These are phyloP conservation scores for Gossypium rotundifolium DNA, from an alignment of 345 rosid species.

Conservation along the genomic window DNA sequence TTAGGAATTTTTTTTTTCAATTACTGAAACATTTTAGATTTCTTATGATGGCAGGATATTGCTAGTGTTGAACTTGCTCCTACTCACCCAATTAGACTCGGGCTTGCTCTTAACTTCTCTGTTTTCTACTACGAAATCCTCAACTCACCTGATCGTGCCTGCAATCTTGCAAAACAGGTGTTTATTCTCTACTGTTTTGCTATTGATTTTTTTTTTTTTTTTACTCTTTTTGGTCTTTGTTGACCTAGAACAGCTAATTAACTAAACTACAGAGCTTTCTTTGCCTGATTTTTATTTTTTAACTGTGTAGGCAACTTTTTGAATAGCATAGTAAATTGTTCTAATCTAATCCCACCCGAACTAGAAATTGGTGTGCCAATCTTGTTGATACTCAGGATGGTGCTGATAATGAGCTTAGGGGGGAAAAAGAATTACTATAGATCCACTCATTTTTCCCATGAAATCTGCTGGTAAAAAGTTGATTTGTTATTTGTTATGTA, in stretches of 20 bases:
- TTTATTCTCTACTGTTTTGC: not conserved
- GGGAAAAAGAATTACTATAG: no score
- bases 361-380: not conserved
- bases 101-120: conserved; percentile 97
- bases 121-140: conserved; percentile 97
- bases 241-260: not conserved
- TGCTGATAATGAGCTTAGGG: no score
- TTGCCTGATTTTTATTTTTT: no score
- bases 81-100: conserved; percentile 93
- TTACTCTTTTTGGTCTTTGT: not conserved
- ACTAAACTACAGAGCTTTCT: no score
- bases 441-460: no score
- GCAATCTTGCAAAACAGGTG: conserved; percentile 94
- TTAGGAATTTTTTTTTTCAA: not conserved
- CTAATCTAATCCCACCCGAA: not conserved
- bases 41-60: conserved; percentile 58
- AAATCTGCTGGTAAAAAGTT: no score
- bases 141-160: conserved; percentile 96
- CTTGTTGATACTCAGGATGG: no score
- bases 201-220: not conserved
- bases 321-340: not conserved
- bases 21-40: no score
- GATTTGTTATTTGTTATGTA: no score
- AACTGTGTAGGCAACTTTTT: no score
- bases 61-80: conserved; percentile 85